Conservation (phyloP, 257 asterid species). For the Jaltomata sinuosa region DNA sequence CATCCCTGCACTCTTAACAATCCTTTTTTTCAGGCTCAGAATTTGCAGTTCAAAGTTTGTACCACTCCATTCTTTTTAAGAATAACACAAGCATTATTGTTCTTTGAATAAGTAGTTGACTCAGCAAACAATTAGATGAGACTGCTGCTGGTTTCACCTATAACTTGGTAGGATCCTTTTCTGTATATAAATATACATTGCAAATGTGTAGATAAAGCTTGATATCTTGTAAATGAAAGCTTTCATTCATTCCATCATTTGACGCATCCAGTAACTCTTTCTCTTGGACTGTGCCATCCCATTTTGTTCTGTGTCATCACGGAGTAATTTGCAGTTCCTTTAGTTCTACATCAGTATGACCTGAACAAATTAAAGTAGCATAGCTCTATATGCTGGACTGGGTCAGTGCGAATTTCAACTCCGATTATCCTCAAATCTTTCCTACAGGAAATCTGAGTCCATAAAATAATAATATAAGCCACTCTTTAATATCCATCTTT, state of each 20-base stretch:
- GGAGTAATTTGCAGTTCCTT: background rate
- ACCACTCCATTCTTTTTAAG: background rate
- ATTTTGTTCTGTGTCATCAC: background rate
- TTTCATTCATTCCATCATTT: background rate
- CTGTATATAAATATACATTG: background rate
- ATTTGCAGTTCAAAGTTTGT: background rate
- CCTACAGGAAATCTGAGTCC: background rate
- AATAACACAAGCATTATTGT: background rate
- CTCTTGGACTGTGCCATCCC: background rate
- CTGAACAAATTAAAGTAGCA: background rate
- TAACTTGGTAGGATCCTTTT: background rate
- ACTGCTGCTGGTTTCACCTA: background rate
- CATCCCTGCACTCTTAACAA: conserved; percentile 35
- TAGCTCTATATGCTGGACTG: background rate
- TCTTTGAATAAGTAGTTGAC: background rate
- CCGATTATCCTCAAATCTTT: background rate
- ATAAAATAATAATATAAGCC: background rate
- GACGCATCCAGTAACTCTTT: background rate
- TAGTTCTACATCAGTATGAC: background rate
- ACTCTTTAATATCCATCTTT: background rate
- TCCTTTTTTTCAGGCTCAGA: background rate
- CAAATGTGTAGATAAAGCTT: background rate
- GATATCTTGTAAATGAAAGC: background rate
- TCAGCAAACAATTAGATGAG: background rate
- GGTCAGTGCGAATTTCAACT: background rate